A percentile compares a stretch with the other conserved stretches of the same genome.
phyloP scores from a whole-genome alignment of 208 protist species.

The Acanthamoeba sp. region DNA sequence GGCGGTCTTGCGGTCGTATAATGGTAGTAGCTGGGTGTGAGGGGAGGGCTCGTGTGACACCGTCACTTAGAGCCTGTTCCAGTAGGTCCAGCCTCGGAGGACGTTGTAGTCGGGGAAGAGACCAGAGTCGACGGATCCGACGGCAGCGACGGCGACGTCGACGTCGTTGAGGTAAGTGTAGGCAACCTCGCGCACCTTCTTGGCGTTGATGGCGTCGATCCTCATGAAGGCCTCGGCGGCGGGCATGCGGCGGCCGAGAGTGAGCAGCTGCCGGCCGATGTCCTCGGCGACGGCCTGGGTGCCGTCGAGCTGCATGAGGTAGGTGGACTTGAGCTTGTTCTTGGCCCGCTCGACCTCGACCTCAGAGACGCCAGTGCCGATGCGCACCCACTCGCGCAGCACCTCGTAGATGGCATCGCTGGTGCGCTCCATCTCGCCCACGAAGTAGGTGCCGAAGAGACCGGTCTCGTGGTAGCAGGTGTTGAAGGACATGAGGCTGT shows the following conservation, averaged over 20 bases:
- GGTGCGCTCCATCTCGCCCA: slow-evolving; percentile 72
- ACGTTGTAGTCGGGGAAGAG: slow-evolving; percentile 87
- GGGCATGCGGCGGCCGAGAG: slow-evolving; percentile 90
- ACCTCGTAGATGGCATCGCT: slow-evolving; percentile 84
- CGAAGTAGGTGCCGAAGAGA: slow-evolving; percentile 90
- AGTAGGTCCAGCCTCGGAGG: slow-evolving; percentile 81
- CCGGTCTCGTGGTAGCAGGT: slow-evolving; percentile 91
- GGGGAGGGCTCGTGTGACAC: background rate
- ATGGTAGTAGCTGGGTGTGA: background rate
- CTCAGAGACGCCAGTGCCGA: slow-evolving; percentile 85
- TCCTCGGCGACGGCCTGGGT: slow-evolving; percentile 96
- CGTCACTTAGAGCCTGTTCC: slow-evolving; percentile 73
- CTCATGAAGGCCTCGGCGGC: slow-evolving; percentile 94
- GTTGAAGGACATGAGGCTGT: slow-evolving; percentile 87
- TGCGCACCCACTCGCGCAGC: slow-evolving; percentile 83
- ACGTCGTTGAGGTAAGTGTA: slow-evolving; percentile 82
- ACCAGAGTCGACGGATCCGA: slow-evolving; percentile 78
- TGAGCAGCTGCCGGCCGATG: slow-evolving; percentile 97
- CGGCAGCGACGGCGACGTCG: slow-evolving; percentile 79
- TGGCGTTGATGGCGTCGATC: slow-evolving; percentile 94
- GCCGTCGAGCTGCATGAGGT: slow-evolving; percentile 96
- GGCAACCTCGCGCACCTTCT: slow-evolving; percentile 91
- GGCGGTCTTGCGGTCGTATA: background rate
- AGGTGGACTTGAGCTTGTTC: slow-evolving; percentile 94
- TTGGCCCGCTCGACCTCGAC: slow-evolving; percentile 95